These are phyloP conservation scores for Tolypocladium cylindrosporum DNA, from an alignment of 2,329 filamentous ascomycete genomes.

Conservation along the genomic window DNA sequence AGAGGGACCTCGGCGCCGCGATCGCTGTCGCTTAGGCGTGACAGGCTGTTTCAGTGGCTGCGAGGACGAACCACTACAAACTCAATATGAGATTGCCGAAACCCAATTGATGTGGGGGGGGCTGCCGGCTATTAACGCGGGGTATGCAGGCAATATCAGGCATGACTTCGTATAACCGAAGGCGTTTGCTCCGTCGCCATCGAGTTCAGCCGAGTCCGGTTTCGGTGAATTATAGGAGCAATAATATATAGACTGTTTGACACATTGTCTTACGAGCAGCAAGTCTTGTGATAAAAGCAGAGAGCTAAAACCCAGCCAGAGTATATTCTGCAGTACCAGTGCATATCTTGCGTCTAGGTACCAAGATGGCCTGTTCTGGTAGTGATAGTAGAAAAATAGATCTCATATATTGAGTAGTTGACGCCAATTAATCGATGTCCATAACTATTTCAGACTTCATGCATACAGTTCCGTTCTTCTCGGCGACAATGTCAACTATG, in stretches of 20 bases:
- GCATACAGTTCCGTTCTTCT: conserved; percentile 21
- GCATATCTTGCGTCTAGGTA: too few species aligned
- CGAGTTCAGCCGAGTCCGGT: not conserved
- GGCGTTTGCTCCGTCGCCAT: not conserved
- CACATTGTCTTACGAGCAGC: too few species aligned
- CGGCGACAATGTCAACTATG: conserved; percentile 36
- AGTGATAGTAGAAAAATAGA: too few species aligned
- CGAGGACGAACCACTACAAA: too few species aligned
- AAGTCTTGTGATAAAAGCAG: too few species aligned
- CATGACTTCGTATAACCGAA: not conserved
- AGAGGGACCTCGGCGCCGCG: not conserved
- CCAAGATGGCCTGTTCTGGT: too few species aligned
- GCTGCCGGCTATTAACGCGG: not conserved
- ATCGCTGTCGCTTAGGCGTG: not conserved
- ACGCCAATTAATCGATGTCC: not conserved
- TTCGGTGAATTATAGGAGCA: not conserved
- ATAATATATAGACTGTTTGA: too few species aligned
- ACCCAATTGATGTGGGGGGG: not conserved
- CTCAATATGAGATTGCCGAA: not conserved
- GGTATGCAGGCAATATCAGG: not conserved
- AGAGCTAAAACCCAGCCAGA: too few species aligned
- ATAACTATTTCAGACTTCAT: not conserved
- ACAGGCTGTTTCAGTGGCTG: not conserved
- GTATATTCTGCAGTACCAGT: too few species aligned
- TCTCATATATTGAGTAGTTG: too few species aligned